Conservation (phyloP, 2,329 filamentous ascomycete species). For the Pezizomycotina sp. region DNA sequence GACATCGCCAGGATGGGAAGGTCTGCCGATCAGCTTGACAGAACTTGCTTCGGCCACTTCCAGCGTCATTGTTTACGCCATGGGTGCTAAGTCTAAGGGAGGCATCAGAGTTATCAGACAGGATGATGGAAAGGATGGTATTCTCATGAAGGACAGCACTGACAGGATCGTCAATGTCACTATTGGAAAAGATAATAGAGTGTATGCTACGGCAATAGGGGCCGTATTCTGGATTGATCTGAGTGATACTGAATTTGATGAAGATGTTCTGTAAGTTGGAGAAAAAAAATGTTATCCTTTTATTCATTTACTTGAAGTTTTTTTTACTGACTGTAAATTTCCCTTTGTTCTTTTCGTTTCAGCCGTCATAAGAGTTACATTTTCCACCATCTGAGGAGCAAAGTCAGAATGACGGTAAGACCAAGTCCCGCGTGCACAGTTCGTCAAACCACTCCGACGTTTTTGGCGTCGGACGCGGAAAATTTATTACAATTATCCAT, state of each 20-base stretch:
- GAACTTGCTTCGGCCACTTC: constrained; percentile 80
- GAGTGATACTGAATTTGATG: constrained; percentile 21
- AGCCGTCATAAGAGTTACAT: too few species aligned
- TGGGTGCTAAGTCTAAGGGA: constrained; percentile 69
- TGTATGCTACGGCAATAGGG: constrained; percentile 85
- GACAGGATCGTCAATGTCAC: constrained; percentile 92
- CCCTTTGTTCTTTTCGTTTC: too few species aligned
- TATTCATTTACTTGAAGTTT: too few species aligned
- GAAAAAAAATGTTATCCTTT: too few species aligned
- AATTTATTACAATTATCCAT: constrained; percentile 80
- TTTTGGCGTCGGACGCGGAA: constrained; percentile 88
- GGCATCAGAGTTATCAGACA: constrained; percentile 88
- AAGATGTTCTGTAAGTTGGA: constrained; percentile 11
- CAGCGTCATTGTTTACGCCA: constrained; percentile 83
- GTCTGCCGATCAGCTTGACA: constrained; percentile 92
- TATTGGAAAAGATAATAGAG: constrained; percentile 44
- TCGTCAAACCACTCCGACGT: constrained; percentile 81
- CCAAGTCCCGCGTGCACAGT: constrained; percentile 87
- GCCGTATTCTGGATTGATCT: constrained; percentile 75
- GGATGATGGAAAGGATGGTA: constrained; percentile 78
- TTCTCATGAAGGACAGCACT: constrained; percentile 77
- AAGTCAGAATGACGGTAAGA: constrained; percentile 80
- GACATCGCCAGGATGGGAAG: constrained; percentile 92
- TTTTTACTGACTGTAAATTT: too few species aligned
- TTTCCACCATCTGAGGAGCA: constrained; percentile 72